These are phyloP conservation scores for Lactarius hengduanensis DNA, from an alignment of 768 basidiomycete species.

Conservation along the genomic window DNA sequence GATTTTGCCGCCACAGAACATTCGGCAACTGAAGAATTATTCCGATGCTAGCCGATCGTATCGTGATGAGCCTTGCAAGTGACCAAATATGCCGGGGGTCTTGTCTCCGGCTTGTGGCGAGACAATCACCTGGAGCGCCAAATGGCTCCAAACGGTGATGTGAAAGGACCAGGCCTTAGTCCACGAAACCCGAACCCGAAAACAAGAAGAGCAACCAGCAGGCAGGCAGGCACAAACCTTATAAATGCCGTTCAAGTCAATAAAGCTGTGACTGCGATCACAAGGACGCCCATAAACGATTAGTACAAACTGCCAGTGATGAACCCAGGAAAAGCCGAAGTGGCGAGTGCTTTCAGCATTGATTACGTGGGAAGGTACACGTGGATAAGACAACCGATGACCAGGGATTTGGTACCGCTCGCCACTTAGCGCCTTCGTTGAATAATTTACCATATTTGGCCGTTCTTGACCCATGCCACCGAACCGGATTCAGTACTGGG, in stretches of 20 bases:
- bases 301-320: slow-evolving; percentile 19
- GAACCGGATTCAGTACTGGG: neutral
- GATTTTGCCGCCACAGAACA: slow-evolving; percentile 17
- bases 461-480: neutral
- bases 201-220: slow-evolving; percentile 9
- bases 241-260: slow-evolving; percentile 24
- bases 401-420: slow-evolving; percentile 1
- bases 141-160: slow-evolving; percentile 20
- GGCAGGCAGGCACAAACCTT: slow-evolving; percentile 25
- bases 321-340: slow-evolving; percentile 7
- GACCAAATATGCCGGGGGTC: slow-evolving; percentile 11
- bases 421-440: slow-evolving; percentile 2
- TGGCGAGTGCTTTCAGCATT: slow-evolving; percentile 18
- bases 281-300: slow-evolving; percentile 26
- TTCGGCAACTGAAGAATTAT: slow-evolving; percentile 20
- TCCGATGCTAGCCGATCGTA: slow-evolving; percentile 21
- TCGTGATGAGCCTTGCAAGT: neutral
- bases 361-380: slow-evolving; percentile 25
- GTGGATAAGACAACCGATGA: slow-evolving; percentile 8
- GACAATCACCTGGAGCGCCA: slow-evolving; percentile 20
- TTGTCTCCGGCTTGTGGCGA: slow-evolving; percentile 26
- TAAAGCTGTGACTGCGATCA: slow-evolving; percentile 24
- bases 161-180: slow-evolving; percentile 22
- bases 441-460: slow-evolving; percentile 7
- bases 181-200: slow-evolving; percentile 2